phyloP scores from a whole-genome alignment of 139 green algal species.

The Tetradesmus obliquus region DNA sequence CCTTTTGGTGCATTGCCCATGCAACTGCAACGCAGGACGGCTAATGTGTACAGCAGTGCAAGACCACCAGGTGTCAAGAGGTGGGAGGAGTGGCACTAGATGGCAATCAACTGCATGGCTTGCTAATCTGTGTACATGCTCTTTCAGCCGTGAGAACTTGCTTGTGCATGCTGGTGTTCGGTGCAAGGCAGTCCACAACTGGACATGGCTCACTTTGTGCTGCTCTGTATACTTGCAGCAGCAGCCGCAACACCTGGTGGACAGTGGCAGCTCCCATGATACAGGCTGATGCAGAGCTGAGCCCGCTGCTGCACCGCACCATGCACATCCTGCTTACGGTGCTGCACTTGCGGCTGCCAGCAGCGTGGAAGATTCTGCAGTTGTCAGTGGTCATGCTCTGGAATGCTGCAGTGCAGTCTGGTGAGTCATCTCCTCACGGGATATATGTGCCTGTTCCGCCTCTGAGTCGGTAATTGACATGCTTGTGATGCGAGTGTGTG shows the following conservation, averaged over 20 bases:
- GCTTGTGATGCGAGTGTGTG: neutral
- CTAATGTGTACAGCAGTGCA: neutral
- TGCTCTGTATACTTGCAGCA: neutral
- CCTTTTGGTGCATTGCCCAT: neutral
- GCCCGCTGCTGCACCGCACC: constrained; percentile 57
- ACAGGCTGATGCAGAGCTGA: constrained; percentile 53
- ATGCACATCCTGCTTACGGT: constrained; percentile 69
- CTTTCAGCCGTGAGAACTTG: too few relatives aligned
- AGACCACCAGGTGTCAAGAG: neutral
- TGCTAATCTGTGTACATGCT: too few relatives aligned
- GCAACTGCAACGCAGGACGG: neutral
- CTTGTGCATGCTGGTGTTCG: neutral
- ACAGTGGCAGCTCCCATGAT: constrained; percentile 65
- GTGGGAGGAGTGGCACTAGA: neutral
- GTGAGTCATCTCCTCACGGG: constrained; percentile 5
- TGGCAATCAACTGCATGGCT: too few relatives aligned
- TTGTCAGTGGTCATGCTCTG: constrained; percentile 63
- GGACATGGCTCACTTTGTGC: neutral
- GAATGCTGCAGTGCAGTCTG: constrained; percentile 54
- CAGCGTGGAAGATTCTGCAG: constrained; percentile 68
- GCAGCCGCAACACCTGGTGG: constrained; percentile 67
- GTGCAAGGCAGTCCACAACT: neutral
- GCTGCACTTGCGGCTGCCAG: constrained; percentile 50
- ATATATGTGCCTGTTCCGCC: too few relatives aligned
- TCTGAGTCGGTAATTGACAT: neutral